These are phyloP conservation scores for Phytophthora niederhauseri DNA, from an alignment of 352 stramenopile species.

Conservation along the genomic window DNA sequence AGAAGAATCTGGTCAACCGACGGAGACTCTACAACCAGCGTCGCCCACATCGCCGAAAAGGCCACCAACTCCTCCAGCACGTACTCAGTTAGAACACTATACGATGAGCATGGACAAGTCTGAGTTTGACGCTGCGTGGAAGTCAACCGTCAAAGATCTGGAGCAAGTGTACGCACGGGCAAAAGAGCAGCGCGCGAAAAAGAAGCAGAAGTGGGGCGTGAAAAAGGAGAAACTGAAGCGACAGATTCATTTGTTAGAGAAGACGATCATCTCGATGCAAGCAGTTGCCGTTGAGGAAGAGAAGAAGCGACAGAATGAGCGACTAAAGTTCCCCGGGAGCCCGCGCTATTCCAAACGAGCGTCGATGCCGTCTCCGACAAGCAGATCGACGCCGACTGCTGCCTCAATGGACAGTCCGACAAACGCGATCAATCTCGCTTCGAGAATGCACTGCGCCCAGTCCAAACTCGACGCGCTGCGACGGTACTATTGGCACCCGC, in stretches of 20 bases:
- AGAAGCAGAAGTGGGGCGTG: conserved; percentile 56
- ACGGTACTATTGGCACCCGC: conserved; percentile 70
- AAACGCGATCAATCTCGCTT: conserved; percentile 57
- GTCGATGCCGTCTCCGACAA: conserved; percentile 26
- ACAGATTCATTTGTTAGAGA: conserved; percentile 75
- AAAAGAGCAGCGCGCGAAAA: conserved; percentile 48
- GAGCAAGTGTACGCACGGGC: conserved; percentile 54
- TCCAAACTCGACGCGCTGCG: conserved; percentile 76
- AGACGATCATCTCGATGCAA: conserved; percentile 73
- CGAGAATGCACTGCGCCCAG: conserved; percentile 65
- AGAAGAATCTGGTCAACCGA: conserved; percentile 7
- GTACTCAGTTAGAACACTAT: conserved; percentile 39
- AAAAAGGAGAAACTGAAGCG: conserved; percentile 73
- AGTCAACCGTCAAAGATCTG: conserved; percentile 45
- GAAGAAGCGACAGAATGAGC: conserved; percentile 47
- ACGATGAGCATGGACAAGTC: conserved; percentile 59
- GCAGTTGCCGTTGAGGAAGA: conserved; percentile 55
- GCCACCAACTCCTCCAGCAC: neutral
- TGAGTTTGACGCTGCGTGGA: conserved; percentile 61
- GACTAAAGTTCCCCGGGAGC: conserved; percentile 35
- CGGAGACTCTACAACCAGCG: neutral
- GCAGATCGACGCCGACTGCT: conserved; percentile 17
- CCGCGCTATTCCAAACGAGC: conserved; percentile 27
- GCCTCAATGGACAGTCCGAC: conserved; percentile 42
- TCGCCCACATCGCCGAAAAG: conserved; percentile 5